phyloP scores from a whole-genome alignment of 2,329 filamentous ascomycete genomes.

The Hymenoscyphus fraxineus region DNA sequence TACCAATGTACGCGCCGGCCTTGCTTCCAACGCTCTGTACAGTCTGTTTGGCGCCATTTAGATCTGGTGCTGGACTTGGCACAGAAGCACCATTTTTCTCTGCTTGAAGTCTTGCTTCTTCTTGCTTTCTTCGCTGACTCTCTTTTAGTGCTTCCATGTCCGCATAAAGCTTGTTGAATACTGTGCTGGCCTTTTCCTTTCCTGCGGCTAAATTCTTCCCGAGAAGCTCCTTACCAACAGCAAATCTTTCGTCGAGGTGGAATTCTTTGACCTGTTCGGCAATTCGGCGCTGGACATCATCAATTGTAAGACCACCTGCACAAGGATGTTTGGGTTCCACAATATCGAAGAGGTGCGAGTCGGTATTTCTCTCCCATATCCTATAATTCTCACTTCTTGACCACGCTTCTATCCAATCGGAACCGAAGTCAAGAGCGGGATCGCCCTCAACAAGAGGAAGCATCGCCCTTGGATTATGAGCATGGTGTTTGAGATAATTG shows the following conservation, averaged over 20 bases:
- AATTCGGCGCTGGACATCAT: conserved; percentile 87
- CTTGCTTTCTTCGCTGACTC: conserved; percentile 60
- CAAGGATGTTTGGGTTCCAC: conserved; percentile 91
- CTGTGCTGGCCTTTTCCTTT: conserved; percentile 78
- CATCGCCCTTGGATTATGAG: conserved; percentile 55
- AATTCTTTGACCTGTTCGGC: conserved; percentile 90
- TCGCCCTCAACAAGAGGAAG: conserved; percentile 73
- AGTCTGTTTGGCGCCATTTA: conserved; percentile 44
- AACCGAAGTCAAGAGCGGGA: conserved; percentile 76
- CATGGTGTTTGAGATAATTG: conserved; percentile 55
- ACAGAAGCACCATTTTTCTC: conserved; percentile 23
- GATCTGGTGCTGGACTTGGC: conserved; percentile 33
- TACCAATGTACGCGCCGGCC: conserved; percentile 62
- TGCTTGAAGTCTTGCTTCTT: conserved; percentile 46
- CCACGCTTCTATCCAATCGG: conserved; percentile 87
- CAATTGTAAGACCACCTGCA: conserved; percentile 85
- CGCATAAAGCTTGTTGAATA: conserved; percentile 84
- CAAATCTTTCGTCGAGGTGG: conserved; percentile 86
- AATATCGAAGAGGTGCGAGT: conserved; percentile 89
- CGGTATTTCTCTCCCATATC: conserved; percentile 77
- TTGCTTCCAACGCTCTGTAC: conserved; percentile 49
- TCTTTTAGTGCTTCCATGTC: conserved; percentile 83
- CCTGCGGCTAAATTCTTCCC: conserved; percentile 88
- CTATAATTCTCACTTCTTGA: conserved; percentile 83
- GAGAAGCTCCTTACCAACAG: conserved; percentile 76